These are phyloP conservation scores for Nothophaeocryptopus gaeumannii DNA, from an alignment of 2,329 filamentous ascomycete genomes.

Conservation along the genomic window DNA sequence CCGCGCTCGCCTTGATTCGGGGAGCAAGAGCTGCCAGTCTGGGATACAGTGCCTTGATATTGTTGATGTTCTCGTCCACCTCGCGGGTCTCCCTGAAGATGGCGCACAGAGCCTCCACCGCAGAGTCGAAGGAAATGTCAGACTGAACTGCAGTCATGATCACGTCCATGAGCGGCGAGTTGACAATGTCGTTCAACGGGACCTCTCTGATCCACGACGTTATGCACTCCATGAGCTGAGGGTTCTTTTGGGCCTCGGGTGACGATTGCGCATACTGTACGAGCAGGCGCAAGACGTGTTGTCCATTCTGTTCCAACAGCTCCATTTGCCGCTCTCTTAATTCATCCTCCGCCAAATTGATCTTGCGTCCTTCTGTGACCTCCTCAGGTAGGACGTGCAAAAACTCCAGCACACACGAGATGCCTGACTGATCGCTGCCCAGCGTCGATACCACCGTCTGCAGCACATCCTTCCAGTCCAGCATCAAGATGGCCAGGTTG, in stretches of 20 bases:
- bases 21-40: constrained; percentile 72
- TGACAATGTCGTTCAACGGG: constrained; percentile 75
- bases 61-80: constrained; percentile 81
- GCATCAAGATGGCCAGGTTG: constrained; percentile 94
- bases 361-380: constrained; percentile 98
- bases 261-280: constrained; percentile 91
- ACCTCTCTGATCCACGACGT: constrained; percentile 96
- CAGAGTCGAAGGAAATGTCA: constrained; percentile 77
- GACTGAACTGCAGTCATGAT: constrained; percentile 74
- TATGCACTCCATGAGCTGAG: constrained; percentile 89
- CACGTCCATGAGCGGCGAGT: constrained; percentile 77
- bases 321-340: constrained; percentile 80
- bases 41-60: constrained; percentile 80
- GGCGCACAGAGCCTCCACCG: constrained; percentile 87
- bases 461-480: constrained; percentile 89
- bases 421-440: constrained; percentile 70
- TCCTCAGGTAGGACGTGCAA: constrained; percentile 95
- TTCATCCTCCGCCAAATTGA: constrained; percentile 98
- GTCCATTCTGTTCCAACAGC: constrained; percentile 84
- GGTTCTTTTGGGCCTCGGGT: constrained; percentile 81
- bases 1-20: constrained; percentile 70
- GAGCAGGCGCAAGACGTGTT: constrained; percentile 80
- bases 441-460: constrained; percentile 75
- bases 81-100: constrained; percentile 91
- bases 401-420: constrained; percentile 91